Conservation (phyloP, 192 early-diverging fungal species). For the Endogone sp. region DNA sequence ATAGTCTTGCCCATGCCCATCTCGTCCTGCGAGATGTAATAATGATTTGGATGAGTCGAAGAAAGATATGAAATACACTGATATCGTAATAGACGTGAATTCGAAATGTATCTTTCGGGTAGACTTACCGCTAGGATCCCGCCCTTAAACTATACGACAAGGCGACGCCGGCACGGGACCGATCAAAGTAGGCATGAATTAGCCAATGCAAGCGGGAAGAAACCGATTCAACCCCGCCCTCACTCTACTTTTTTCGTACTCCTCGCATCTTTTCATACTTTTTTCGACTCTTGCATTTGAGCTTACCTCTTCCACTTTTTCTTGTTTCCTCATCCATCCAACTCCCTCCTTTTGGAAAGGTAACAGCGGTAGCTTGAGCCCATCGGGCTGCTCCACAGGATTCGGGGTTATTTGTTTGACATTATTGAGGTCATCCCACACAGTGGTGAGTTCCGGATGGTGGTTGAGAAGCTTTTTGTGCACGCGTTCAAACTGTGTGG, state of each 20-base stretch:
- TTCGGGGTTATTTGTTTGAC: slow-evolving; percentile 23
- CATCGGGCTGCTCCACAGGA: slow-evolving; percentile 57
- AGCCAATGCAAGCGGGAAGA: not conserved
- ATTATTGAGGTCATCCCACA: slow-evolving; percentile 58
- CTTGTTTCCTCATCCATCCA: slow-evolving; percentile 80
- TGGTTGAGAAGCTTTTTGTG: slow-evolving; percentile 19
- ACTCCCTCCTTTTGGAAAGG: slow-evolving; percentile 89
- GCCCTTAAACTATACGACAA: slow-evolving; percentile 54
- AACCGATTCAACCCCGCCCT: not conserved
- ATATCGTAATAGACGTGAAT: not conserved
- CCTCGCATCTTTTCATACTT: too few relatives aligned
- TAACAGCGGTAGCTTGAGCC: slow-evolving; percentile 69
- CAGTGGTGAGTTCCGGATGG: slow-evolving; percentile 57
- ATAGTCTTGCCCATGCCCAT: slow-evolving; percentile 98
- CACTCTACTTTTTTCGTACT: too few relatives aligned
- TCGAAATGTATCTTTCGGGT: not conserved
- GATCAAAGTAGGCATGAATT: not conserved
- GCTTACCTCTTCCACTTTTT: slow-evolving; percentile 37
- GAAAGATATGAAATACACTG: not conserved
- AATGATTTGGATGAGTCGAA: not conserved
- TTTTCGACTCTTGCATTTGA: too few relatives aligned
- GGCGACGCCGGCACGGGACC: too few relatives aligned
- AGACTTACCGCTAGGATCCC: slow-evolving; percentile 65
- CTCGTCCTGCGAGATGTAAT: slow-evolving; percentile 55
- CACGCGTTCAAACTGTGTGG: slow-evolving; percentile 31